These are phyloP conservation scores for Berberis vulgaris DNA, from an alignment of 164 flowering plant genomes.

Conservation along the genomic window DNA sequence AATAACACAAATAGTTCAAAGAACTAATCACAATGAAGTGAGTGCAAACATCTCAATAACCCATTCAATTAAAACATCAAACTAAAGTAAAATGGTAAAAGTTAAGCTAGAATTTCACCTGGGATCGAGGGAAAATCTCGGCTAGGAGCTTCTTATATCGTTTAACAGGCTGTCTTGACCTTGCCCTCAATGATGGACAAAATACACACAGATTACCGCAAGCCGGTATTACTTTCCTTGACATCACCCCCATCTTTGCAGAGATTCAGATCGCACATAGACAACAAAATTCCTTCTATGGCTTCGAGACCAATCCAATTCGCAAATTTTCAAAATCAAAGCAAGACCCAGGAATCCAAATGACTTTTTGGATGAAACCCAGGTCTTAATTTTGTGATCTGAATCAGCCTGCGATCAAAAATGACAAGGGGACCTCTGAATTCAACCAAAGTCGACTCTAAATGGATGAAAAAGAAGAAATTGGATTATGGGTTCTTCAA, in stretches of 20 bases:
- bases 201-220: slow-evolving; percentile 77
- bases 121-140: slow-evolving; percentile 68
- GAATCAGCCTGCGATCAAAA: slow-evolving; percentile 5
- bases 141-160: slow-evolving; percentile 79
- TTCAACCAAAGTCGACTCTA: no score
- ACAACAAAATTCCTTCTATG: neutral
- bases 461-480: neutral
- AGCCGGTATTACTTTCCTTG: slow-evolving; percentile 73
- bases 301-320: neutral
- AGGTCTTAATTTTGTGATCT: slow-evolving; percentile 5
- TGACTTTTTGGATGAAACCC: neutral
- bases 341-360: neutral
- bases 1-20: no score
- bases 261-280: slow-evolving; percentile 12
- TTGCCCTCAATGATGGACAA: slow-evolving; percentile 81
- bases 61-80: neutral
- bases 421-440: neutral
- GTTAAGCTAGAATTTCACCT: slow-evolving; percentile 24
- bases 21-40: no score
- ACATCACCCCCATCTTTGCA: slow-evolving; percentile 71
- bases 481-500: neutral
- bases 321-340: slow-evolving; percentile 4
- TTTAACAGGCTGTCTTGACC: slow-evolving; percentile 87
- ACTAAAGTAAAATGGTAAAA: neutral
- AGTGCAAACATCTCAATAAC: no score